phyloP scores from a whole-genome alignment of 139 green algal genomes.

The Micractinium sp. region DNA sequence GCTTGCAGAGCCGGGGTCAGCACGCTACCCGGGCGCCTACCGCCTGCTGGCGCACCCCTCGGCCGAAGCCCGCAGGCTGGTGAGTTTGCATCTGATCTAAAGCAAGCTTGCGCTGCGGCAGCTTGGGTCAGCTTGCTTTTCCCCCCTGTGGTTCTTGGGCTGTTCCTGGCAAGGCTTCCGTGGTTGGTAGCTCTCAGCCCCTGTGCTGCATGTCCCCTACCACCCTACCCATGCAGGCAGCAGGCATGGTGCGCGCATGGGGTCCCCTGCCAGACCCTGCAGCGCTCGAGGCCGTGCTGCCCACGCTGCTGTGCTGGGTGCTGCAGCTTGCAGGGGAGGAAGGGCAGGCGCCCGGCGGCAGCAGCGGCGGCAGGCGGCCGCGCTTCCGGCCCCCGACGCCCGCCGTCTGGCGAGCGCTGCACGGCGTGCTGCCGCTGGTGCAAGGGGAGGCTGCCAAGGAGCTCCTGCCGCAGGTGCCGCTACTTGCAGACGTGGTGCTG shows the following conservation, averaged over 20 bases:
- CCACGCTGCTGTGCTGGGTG: constrained; percentile 35
- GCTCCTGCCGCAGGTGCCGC: not conserved
- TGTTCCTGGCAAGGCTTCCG: not conserved
- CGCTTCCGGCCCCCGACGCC: constrained; percentile 22
- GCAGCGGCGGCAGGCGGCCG: not conserved
- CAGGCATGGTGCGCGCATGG: constrained; percentile 32
- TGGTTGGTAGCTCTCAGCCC: not conserved
- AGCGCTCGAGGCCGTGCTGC: constrained; percentile 26
- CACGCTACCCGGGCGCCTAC: constrained; percentile 45
- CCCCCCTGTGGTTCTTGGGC: not conserved
- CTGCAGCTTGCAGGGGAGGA: constrained; percentile 11
- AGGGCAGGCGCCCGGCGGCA: not conserved
- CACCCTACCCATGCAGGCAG: constrained; percentile 15
- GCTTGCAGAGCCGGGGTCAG: constrained; percentile 21
- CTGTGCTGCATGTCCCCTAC: not conserved
- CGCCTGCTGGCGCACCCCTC: constrained; percentile 42
- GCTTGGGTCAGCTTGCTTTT: too few species aligned
- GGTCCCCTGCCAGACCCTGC: constrained; percentile 9
- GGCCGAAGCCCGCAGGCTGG: constrained; percentile 30
- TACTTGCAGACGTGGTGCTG: constrained; percentile 15
- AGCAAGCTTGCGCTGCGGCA: too few species aligned
- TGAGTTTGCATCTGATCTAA: too few species aligned
- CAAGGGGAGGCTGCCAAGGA: not conserved
- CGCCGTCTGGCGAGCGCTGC: constrained; percentile 41
- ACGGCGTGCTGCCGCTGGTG: constrained; percentile 39